Base-by-base conservation (phyloP, 2,329 filamentous ascomycete species). In the Eurotiales sp. region DNA sequence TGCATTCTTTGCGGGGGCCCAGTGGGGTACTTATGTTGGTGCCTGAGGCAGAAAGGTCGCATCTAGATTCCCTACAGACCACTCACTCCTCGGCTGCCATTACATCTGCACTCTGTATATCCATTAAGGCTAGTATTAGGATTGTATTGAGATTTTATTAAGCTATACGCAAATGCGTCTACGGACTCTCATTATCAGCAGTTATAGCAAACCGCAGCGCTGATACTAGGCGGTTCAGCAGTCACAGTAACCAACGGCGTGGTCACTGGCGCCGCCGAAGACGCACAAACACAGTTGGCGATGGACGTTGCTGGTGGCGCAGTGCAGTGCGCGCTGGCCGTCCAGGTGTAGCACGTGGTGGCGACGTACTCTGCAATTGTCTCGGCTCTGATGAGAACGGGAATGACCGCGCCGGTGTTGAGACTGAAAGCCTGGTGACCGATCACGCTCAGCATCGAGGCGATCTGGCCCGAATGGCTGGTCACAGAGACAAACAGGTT, bases 381-480 rank as follows among this genome's bases (percentile, higher is more conserved):
- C 57, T 72, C 68, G 0, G 71, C 74, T 58, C 69, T 74, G 5
- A 80, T 69, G 51, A 80, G 59, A 14, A 80, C 72, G 0, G 77
- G 76, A 43, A 80, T 76, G 19, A 79, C 71, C 7, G 69, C 72
- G 3, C 77, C 77, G 0, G 77, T 79, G 21, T 54, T 68, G 54
- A 80, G 53, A 19, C 58, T 62, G 55, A 79, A 80, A 12, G 60
- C 37, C 8, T 72, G 63, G 60, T 79, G 77, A 0, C 71, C 71
- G 4, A 74, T 32, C 11, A 72, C 67, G 0, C 65, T 52, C 55
- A 84, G 60, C 30, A 83, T 62, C 44, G 77, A 77, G 0, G 69
- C 69, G 55, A 83, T 82, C 43, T 78, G 76, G 0, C 81, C 80
- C 0, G 78, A 81, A 59, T 85, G 82, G 22, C 73, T 74, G 0